These are phyloP conservation scores for Pichia insulana DNA, from an alignment of 805 yeast species.

Conservation along the genomic window DNA sequence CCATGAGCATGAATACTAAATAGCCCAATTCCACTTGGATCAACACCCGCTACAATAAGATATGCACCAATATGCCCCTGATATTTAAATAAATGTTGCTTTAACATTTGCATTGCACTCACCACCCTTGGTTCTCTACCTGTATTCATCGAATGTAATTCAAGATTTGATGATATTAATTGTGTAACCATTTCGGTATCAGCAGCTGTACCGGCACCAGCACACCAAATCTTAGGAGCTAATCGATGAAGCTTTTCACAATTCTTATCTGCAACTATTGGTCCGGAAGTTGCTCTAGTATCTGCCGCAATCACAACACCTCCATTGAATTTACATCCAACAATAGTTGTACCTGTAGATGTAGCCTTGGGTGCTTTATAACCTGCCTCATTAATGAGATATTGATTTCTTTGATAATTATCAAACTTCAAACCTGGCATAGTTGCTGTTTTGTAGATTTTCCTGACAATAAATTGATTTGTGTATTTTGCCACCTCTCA, in stretches of 20 bases:
- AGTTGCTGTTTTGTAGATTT: neutral
- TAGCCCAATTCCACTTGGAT: slow-evolving; percentile 91
- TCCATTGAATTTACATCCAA: slow-evolving; percentile 84
- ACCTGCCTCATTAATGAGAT: slow-evolving; percentile 57
- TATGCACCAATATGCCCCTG: slow-evolving; percentile 98
- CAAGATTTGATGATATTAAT: slow-evolving; percentile 81
- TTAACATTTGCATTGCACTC: slow-evolving; percentile 83
- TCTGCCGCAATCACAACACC: slow-evolving; percentile 99
- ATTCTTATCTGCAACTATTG: slow-evolving; percentile 95
- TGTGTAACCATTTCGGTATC: slow-evolving; percentile 98
- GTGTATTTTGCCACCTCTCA: slow-evolving; percentile 8
- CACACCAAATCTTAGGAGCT: slow-evolving; percentile 95
- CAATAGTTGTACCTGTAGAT: slow-evolving; percentile 98
- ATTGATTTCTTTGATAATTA: slow-evolving; percentile 83
- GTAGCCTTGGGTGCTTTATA: slow-evolving; percentile 79
- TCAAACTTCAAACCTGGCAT: slow-evolving; percentile 94
- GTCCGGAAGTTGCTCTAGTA: slow-evolving; percentile 96
- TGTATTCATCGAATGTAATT: slow-evolving; percentile 77
- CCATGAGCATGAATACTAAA: slow-evolving; percentile 97
- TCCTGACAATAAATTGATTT: neutral
- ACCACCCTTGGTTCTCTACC: slow-evolving; percentile 88
- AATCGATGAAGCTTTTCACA: slow-evolving; percentile 90
- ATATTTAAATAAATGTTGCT: slow-evolving; percentile 92
- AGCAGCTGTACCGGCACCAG: slow-evolving; percentile 99
- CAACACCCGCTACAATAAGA: slow-evolving; percentile 95